Evolutionary conservation across 1,139 yeast species (phyloP).

Genomic region (Taphrina confusa): DNA sequence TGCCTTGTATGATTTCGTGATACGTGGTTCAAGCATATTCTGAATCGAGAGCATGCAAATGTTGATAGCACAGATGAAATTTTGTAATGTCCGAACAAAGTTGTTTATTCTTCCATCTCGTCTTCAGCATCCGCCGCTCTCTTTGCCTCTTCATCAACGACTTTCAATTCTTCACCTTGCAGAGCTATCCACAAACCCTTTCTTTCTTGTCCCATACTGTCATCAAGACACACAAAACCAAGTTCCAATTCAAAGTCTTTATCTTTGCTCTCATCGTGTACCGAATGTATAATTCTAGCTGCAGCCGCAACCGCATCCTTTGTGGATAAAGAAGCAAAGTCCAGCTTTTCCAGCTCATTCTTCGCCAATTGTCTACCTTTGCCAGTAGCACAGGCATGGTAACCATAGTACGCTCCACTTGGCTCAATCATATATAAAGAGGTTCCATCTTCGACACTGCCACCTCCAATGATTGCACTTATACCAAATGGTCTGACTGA

Average conservation of each 20-base stretch:
- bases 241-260: constrained; percentile 94
- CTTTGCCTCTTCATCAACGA: constrained; percentile 75
- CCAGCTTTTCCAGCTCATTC: constrained; percentile 89
- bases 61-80: no score
- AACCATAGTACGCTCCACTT: constrained; percentile 77
- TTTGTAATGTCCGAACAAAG: neutral
- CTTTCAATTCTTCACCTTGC: constrained; percentile 72
- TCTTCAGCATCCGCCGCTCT: constrained; percentile 81
- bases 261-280: constrained; percentile 97
- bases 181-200: constrained; percentile 56
- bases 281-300: constrained; percentile 85
- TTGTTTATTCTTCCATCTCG: constrained; percentile 52
- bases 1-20: no score
- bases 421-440: constrained; percentile 97
- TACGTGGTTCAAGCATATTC: no score
- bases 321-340: constrained; percentile 66
- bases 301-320: constrained; percentile 89
- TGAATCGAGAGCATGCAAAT: no score
- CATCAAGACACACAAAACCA: constrained; percentile 70
- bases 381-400: constrained; percentile 95
- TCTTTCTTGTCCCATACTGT: constrained; percentile 40
- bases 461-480: constrained; percentile 88
- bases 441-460: constrained; percentile 74
- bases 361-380: constrained; percentile 97
- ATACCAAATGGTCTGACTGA: constrained; percentile 98